phyloP scores from a whole-genome alignment of 352 stramenopile genomes.

The Phytopythium chamaehyphon region DNA sequence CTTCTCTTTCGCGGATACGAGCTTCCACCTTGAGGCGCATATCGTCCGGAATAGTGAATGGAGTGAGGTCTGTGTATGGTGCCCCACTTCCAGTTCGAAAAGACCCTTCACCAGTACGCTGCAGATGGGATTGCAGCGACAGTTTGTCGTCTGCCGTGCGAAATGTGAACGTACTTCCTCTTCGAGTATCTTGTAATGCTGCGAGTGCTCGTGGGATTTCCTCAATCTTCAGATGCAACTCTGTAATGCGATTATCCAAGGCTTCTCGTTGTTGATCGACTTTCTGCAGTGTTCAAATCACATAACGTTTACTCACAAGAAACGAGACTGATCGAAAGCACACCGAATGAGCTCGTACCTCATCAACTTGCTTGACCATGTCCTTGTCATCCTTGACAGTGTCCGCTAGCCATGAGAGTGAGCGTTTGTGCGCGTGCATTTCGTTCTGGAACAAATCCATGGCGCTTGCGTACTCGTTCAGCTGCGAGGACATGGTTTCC shows the following conservation, averaged over 20 bases:
- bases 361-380: constrained; percentile 43
- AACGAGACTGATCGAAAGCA: not conserved
- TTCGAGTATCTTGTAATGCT: constrained; percentile 29
- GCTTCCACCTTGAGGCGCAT: constrained; percentile 76
- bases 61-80: constrained; percentile 60
- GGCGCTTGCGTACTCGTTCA: constrained; percentile 54
- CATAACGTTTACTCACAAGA: not conserved
- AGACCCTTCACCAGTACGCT: constrained; percentile 16
- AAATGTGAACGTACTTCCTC: constrained; percentile 43
- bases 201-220: constrained; percentile 50
- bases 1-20: constrained; percentile 55
- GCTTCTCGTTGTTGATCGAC: constrained; percentile 63
- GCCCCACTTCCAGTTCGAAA: constrained; percentile 13
- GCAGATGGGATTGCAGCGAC: constrained; percentile 44
- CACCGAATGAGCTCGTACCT: constrained; percentile 17
- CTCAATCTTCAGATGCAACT: constrained; percentile 61
- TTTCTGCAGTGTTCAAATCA: constrained; percentile 32
- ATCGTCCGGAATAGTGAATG: constrained; percentile 74
- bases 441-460: constrained; percentile 68
- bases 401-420: constrained; percentile 40
- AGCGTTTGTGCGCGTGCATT: constrained; percentile 46
- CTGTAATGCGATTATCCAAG: constrained; percentile 51
- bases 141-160: constrained; percentile 48
- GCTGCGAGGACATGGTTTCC: constrained; percentile 41
- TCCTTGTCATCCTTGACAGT: constrained; percentile 57